Conservation (phyloP, 768 basidiomycete species). For the Psilocybe sp. region DNA sequence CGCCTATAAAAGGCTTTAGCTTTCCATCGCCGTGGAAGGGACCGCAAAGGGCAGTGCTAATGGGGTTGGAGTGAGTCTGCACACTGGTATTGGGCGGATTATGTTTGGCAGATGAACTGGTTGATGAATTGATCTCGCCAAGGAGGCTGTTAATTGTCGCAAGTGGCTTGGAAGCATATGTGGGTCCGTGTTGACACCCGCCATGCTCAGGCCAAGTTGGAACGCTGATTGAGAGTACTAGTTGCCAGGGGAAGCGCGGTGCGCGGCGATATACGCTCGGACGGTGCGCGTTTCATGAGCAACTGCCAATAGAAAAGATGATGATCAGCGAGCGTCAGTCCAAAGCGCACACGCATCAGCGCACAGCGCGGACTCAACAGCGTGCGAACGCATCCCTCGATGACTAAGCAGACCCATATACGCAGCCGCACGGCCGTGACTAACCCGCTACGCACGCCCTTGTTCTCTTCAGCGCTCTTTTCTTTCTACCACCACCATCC, state of each 20-base stretch:
- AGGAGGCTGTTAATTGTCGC: not conserved
- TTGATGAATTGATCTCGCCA: no score
- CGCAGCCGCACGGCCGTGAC: slow-evolving; percentile 9
- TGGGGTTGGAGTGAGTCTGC: no score
- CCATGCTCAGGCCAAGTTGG: not conserved
- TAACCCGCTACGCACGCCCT: slow-evolving; percentile 8
- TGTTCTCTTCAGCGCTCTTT: slow-evolving; percentile 8
- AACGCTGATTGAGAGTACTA: not conserved
- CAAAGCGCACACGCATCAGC: no score
- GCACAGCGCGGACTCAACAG: no score
- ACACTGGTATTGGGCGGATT: no score
- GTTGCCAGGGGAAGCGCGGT: not conserved
- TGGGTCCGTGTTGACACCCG: slow-evolving; percentile 14
- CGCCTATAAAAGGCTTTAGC: slow-evolving; percentile 8
- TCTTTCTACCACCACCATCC: no score
- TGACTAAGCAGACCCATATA: not conserved
- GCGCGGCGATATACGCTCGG: not conserved
- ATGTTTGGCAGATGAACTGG: no score
- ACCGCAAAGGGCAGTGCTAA: not conserved
- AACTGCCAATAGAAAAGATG: no score
- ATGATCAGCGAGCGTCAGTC: no score
- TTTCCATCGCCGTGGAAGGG: not conserved
- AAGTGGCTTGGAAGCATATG: not conserved
- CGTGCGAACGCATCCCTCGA: no score
- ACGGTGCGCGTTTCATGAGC: not conserved